Evolutionary conservation across 2,329 filamentous ascomycete species (phyloP).

Genomic region (Lachnellula hyalina): DNA sequence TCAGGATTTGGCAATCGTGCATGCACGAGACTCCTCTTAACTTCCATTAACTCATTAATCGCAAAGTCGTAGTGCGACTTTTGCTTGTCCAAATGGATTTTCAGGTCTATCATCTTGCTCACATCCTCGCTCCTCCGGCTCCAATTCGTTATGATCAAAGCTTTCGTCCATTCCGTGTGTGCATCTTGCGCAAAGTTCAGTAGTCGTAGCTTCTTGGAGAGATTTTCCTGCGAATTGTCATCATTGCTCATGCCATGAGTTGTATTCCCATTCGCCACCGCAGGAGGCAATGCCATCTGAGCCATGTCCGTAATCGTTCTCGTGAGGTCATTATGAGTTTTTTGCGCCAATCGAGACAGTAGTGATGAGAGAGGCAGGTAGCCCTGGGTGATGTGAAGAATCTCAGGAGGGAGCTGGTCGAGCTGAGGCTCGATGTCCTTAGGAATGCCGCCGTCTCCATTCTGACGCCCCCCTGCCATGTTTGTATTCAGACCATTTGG

Average conservation of each 20-base stretch:
- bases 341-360: slow-evolving; percentile 73
- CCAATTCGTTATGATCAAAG: slow-evolving; percentile 88
- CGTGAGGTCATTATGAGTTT: slow-evolving; percentile 72
- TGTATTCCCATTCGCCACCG: slow-evolving; percentile 48
- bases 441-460: slow-evolving; percentile 17
- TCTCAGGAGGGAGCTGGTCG: slow-evolving; percentile 56
- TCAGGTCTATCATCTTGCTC: slow-evolving; percentile 82
- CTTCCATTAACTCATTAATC: slow-evolving; percentile 59
- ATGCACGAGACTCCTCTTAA: slow-evolving; percentile 66
- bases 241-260: slow-evolving; percentile 38
- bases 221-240: slow-evolving; percentile 59
- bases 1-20: slow-evolving; percentile 86
- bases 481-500: slow-evolving; percentile 27
- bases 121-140: slow-evolving; percentile 73
- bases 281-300: slow-evolving; percentile 55
- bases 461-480: slow-evolving; percentile 17
- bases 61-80: slow-evolving; percentile 54
- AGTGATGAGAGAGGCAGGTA: slow-evolving; percentile 73
- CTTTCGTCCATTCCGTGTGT: slow-evolving; percentile 87
- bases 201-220: slow-evolving; percentile 69
- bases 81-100: slow-evolving; percentile 64
- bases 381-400: slow-evolving; percentile 66
- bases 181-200: slow-evolving; percentile 74
- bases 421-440: slow-evolving; percentile 37
- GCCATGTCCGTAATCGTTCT: slow-evolving; percentile 67